These are phyloP conservation scores for Eremothecium gossypii DNA, from an alignment of 1,139 yeast genomes.

Conservation along the genomic window DNA sequence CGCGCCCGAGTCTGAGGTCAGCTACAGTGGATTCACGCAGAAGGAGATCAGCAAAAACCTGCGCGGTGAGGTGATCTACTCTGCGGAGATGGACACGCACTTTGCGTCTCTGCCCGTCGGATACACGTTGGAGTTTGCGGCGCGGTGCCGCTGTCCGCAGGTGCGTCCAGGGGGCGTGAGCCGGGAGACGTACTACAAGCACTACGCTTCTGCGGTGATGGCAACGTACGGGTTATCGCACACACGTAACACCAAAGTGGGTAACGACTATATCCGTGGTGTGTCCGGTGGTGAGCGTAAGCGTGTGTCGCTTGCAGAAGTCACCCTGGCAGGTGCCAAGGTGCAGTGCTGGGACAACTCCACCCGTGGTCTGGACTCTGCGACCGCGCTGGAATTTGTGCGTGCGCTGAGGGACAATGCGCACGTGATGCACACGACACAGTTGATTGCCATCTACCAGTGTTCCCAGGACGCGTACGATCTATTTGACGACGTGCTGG, in stretches of 20 bases:
- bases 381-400: slow-evolving; percentile 40
- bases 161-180: slow-evolving; percentile 31
- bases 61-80: slow-evolving; percentile 49
- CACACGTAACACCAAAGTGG: slow-evolving; percentile 35
- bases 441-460: slow-evolving; percentile 39
- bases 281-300: slow-evolving; percentile 39
- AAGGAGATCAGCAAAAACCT: slow-evolving; percentile 37
- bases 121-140: slow-evolving; percentile 33
- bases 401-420: slow-evolving; percentile 36
- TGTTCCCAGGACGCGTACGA: slow-evolving; percentile 40
- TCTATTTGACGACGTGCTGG: slow-evolving; percentile 38
- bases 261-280: slow-evolving; percentile 36
- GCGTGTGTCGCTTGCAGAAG: slow-evolving; percentile 39
- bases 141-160: slow-evolving; percentile 30
- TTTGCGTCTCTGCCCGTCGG: slow-evolving; percentile 41
- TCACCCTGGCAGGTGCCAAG: slow-evolving; percentile 35
- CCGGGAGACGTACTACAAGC: slow-evolving; percentile 31
- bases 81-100: slow-evolving; percentile 41
- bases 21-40: slow-evolving; percentile 38
- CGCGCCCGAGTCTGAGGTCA: slow-evolving; percentile 30
- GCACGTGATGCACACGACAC: slow-evolving; percentile 33
- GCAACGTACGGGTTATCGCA: slow-evolving; percentile 39
- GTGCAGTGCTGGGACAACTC: slow-evolving; percentile 44
- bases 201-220: slow-evolving; percentile 33
- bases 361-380: slow-evolving; percentile 38